Evolutionary conservation across 306 rosid genomes (phyloP).

Genomic region (Chamaecrista fasciculata): DNA sequence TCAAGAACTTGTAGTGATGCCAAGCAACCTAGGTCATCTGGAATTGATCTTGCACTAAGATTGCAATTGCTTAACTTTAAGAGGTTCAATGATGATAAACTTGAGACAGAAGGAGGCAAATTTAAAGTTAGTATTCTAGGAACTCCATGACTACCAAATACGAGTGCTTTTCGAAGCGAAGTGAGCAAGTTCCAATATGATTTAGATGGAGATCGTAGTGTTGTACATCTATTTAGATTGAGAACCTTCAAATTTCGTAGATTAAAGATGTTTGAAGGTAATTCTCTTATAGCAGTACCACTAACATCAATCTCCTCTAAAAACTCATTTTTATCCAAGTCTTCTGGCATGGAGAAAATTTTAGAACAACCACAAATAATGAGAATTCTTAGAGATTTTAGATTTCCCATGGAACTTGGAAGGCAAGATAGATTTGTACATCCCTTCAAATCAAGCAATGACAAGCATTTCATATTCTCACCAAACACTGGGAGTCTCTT

Average conservation of each 20-base stretch:
- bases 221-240: too few relatives aligned
- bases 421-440: neutral
- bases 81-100: too few relatives aligned
- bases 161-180: neutral
- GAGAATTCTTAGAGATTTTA: neutral
- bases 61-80: too few relatives aligned
- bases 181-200: neutral
- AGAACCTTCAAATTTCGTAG: neutral
- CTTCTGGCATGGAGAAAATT: neutral
- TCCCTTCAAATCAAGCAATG: neutral
- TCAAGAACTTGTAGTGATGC: neutral
- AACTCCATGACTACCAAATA: neutral
- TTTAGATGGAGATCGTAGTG: too few relatives aligned
- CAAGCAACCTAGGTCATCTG: neutral
- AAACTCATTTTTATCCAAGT: neutral
- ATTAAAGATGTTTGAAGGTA: neutral
- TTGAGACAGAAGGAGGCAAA: too few relatives aligned
- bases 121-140: neutral
- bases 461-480: neutral
- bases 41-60: neutral
- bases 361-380: neutral
- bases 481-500: conserved; percentile 1
- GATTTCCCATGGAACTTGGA: neutral
- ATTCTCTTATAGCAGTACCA: neutral
- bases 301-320: neutral